phyloP scores from a whole-genome alignment of 306 rosid species.

The Luffa aegyptiaca region DNA sequence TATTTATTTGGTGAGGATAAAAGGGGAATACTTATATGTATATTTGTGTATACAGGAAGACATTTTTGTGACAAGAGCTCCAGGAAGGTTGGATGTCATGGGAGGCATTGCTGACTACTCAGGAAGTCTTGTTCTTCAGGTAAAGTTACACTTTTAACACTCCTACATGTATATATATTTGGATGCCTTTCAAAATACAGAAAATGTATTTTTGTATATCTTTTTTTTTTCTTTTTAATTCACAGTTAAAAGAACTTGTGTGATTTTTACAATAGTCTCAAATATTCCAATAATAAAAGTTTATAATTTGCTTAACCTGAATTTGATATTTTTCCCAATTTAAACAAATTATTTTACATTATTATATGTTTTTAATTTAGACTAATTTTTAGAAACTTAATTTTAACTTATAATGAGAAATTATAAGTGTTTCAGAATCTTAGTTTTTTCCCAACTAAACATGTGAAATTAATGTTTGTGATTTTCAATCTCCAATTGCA shows the following conservation, averaged over 20 bases:
- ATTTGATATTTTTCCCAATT: not conserved
- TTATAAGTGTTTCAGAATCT: not conserved
- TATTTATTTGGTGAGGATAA: not conserved
- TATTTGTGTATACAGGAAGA: conserved; percentile 46
- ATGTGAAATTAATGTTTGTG: not conserved
- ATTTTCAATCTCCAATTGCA: not conserved
- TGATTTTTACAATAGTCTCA: not conserved
- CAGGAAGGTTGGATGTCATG: conserved; percentile 96
- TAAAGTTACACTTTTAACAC: not conserved
- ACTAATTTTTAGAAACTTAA: not conserved
- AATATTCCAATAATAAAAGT: not conserved
- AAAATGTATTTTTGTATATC: not conserved
- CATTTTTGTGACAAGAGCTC: conserved; percentile 87
- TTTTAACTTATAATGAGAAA: not conserved
- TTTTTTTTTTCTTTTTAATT: not conserved
- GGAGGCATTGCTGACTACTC: conserved; percentile 99
- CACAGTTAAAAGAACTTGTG: not conserved
- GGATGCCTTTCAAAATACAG: not conserved
- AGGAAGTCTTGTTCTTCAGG: conserved; percentile 98
- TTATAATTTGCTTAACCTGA: not conserved
- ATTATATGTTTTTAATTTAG: not conserved
- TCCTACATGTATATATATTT: not conserved
- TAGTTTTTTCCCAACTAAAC: not conserved
- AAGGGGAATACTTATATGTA: not conserved
- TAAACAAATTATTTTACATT: not conserved